Evolutionary conservation across 352 stramenopile genomes (phyloP).

Genomic region (Phytophthora macrochlamydospora): DNA sequence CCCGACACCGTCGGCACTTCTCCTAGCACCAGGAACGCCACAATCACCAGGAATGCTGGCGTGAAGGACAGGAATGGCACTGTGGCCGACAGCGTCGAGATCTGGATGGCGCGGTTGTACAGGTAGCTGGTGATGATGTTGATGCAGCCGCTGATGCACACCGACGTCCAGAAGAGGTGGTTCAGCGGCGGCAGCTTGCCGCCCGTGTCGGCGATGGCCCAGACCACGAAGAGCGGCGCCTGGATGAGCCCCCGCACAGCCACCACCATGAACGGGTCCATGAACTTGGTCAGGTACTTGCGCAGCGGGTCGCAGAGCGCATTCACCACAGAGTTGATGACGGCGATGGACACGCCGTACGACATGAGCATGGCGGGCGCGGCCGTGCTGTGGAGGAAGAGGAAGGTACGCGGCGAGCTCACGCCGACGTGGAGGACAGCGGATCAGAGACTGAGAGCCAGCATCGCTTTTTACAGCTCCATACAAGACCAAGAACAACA

Average conservation of each 20-base stretch:
- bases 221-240: slow-evolving; percentile 70
- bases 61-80: slow-evolving; percentile 86
- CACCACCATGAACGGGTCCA: slow-evolving; percentile 84
- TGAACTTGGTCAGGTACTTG: slow-evolving; percentile 86
- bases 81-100: slow-evolving; percentile 78
- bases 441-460: slow-evolving; percentile 23
- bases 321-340: slow-evolving; percentile 83
- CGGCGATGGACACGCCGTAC: slow-evolving; percentile 72
- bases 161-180: slow-evolving; percentile 81
- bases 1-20: slow-evolving; percentile 73
- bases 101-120: slow-evolving; percentile 86
- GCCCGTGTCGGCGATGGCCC: slow-evolving; percentile 62
- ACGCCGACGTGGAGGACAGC: neutral
- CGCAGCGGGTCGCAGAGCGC: slow-evolving; percentile 80
- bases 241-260: slow-evolving; percentile 72
- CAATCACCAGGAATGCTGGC: slow-evolving; percentile 73
- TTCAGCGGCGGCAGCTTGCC: slow-evolving; percentile 67
- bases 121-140: slow-evolving; percentile 86
- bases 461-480: neutral
- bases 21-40: slow-evolving; percentile 76
- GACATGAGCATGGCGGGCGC: slow-evolving; percentile 53
- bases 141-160: slow-evolving; percentile 73
- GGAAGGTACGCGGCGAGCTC: slow-evolving; percentile 11
- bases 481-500: too few relatives aligned
- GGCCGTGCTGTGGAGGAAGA: neutral